phyloP scores from a whole-genome alignment of 768 basidiomycete species.

The Mycena chlorophos region DNA sequence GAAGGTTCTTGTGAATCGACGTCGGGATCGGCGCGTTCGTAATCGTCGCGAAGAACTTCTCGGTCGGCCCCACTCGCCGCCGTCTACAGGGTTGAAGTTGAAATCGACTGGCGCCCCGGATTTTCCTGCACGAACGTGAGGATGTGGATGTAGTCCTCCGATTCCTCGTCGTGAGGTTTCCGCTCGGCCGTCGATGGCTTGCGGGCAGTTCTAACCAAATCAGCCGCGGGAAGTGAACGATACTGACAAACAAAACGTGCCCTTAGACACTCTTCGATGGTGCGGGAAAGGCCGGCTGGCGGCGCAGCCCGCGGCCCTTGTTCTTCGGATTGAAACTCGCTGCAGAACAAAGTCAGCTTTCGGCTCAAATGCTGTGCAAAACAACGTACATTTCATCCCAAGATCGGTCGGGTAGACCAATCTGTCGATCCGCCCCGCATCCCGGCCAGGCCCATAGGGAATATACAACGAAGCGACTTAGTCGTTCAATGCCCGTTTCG shows the following conservation, averaged over 20 bases:
- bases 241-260: constrained; percentile 29
- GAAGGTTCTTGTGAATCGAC: constrained; percentile 23
- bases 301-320: constrained; percentile 57
- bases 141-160: constrained; percentile 44
- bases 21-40: constrained; percentile 38
- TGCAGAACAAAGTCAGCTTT: constrained; percentile 27
- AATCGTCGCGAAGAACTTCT: constrained; percentile 52
- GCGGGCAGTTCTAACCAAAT: constrained; percentile 47
- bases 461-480: no score
- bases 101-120: constrained; percentile 21
- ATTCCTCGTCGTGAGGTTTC: constrained; percentile 51
- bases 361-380: no score
- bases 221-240: neutral
- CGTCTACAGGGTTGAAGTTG: constrained; percentile 25
- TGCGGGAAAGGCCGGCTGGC: constrained; percentile 66
- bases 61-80: constrained; percentile 23
- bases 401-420: constrained; percentile 59
- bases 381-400: constrained; percentile 53
- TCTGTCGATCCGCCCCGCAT: constrained; percentile 55
- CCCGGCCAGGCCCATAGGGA: constrained; percentile 63
- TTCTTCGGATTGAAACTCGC: constrained; percentile 66
- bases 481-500: no score
- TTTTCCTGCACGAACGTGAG: constrained; percentile 22
- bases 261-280: constrained; percentile 63
- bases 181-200: constrained; percentile 57